Evolutionary conservation across 1,284 basidiomycete species (phyloP).

Genomic region (Leccinum huronense): DNA sequence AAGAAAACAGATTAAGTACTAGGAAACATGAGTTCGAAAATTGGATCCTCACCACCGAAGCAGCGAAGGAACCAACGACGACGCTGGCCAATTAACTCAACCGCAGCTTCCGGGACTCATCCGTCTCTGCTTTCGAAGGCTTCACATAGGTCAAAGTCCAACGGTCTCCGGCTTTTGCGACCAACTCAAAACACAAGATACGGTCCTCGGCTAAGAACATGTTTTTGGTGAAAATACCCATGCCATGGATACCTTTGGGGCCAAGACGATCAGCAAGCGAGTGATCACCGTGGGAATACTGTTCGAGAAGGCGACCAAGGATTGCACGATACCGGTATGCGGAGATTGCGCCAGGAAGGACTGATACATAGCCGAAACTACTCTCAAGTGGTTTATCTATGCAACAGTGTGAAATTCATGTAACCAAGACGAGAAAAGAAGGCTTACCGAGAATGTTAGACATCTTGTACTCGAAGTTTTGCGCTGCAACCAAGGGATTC

Average conservation of each 20-base stretch:
- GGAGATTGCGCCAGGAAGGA: constrained; percentile 95
- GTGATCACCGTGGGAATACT: constrained; percentile 99
- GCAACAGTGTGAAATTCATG: constrained; percentile 8
- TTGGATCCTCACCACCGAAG: constrained; percentile 71
- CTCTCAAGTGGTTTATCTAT: constrained; percentile 91
- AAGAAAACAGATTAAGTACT: constrained; percentile 1
- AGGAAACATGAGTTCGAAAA: not conserved
- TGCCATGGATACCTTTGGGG: constrained; percentile 92
- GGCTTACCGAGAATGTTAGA: constrained; percentile 83
- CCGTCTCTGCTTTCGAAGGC: constrained; percentile 92
- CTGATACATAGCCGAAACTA: constrained; percentile 93
- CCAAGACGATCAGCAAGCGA: constrained; percentile 91
- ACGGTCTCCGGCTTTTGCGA: constrained; percentile 81
- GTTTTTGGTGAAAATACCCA: constrained; percentile 98
- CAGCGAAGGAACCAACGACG: constrained; percentile 95
- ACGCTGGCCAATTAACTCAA: constrained; percentile 93
- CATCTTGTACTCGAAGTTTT: constrained; percentile 99
- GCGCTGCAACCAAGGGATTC: constrained; percentile 92
- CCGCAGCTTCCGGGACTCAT: constrained; percentile 84
- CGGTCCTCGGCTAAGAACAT: constrained; percentile 96
- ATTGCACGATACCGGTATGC: constrained; percentile 93
- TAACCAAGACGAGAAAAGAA: not conserved
- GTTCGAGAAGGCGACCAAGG: constrained; percentile 87
- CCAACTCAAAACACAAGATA: constrained; percentile 96
- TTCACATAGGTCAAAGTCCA: constrained; percentile 97